Conservation (phyloP, 257 asterid species). For the Eucommia ulmoides region DNA sequence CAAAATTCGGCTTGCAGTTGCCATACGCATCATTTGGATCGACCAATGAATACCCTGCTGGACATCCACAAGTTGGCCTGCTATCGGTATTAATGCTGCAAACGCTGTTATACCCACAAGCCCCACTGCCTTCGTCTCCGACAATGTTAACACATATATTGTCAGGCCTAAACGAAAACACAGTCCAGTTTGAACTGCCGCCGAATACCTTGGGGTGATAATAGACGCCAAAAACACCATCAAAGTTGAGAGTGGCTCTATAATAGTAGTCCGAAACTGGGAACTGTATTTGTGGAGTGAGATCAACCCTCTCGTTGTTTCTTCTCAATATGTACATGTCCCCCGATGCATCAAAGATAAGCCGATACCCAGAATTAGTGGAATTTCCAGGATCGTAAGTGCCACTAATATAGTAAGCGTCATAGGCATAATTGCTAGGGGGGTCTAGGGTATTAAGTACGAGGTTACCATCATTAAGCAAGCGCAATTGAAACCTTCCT, state of each 20-base stretch:
- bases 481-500: slow-evolving; percentile 35
- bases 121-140: slow-evolving; percentile 32
- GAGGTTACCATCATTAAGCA: slow-evolving; percentile 24
- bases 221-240: slow-evolving; percentile 36
- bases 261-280: slow-evolving; percentile 18
- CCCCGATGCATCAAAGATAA: slow-evolving; percentile 23
- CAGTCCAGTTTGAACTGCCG: slow-evolving; percentile 17
- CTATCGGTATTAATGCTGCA: slow-evolving; percentile 15
- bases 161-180: slow-evolving; percentile 14
- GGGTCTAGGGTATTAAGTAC: slow-evolving; percentile 19
- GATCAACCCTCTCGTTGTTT: slow-evolving; percentile 4
- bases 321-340: slow-evolving; percentile 13
- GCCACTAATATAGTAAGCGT: slow-evolving; percentile 22
- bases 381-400: slow-evolving; percentile 15
- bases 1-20: slow-evolving; percentile 25
- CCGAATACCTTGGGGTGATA: slow-evolving; percentile 24
- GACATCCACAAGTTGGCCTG: slow-evolving; percentile 41
- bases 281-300: slow-evolving; percentile 8
- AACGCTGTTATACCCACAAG: slow-evolving; percentile 49
- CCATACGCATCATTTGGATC: slow-evolving; percentile 29
- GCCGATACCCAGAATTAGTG: slow-evolving; percentile 20
- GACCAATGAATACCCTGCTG: slow-evolving; percentile 19
- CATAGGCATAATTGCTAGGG: slow-evolving; percentile 11
- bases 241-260: slow-evolving; percentile 31
- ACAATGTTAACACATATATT: slow-evolving; percentile 17